Evolutionary conservation across 257 asterid genomes (phyloP).

Genomic region (Rehmannia glutinosa): DNA sequence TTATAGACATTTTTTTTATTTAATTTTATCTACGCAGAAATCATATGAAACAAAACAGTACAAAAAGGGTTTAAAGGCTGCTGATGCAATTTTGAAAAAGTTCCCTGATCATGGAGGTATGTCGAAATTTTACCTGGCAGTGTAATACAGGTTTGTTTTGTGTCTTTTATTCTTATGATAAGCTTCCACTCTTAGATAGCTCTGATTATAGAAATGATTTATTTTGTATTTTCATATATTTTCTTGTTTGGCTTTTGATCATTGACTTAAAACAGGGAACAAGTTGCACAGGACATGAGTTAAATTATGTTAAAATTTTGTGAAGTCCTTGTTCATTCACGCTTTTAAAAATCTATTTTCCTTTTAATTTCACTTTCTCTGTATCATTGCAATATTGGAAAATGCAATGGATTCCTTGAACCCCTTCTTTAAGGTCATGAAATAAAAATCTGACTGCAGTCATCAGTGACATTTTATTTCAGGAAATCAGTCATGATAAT

Average conservation of each 20-base stretch:
- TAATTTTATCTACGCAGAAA: constrained; percentile 50
- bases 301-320: no score
- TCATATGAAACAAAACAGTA: constrained; percentile 97
- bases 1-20: constrained; percentile 1
- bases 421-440: no score
- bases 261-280: neutral
- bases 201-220: neutral
- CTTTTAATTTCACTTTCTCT: no score
- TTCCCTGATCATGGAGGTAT: constrained; percentile 99
- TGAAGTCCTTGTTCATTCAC: no score
- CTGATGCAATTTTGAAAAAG: constrained; percentile 92
- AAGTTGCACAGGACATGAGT: neutral
- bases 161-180: neutral
- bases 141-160: neutral
- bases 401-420: no score
- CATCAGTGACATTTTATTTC: no score
- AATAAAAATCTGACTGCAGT: no score
- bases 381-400: no score
- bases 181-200: neutral
- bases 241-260: neutral
- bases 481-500: no score
- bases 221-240: neutral
- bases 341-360: no score
- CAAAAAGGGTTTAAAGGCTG: constrained; percentile 97
- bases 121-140: constrained; percentile 12